Evolutionary conservation across 1,284 basidiomycete genomes (phyloP), one percentile per base, ranked within the genome.

Genomic region (Trichosporon coremiiforme): DNA sequence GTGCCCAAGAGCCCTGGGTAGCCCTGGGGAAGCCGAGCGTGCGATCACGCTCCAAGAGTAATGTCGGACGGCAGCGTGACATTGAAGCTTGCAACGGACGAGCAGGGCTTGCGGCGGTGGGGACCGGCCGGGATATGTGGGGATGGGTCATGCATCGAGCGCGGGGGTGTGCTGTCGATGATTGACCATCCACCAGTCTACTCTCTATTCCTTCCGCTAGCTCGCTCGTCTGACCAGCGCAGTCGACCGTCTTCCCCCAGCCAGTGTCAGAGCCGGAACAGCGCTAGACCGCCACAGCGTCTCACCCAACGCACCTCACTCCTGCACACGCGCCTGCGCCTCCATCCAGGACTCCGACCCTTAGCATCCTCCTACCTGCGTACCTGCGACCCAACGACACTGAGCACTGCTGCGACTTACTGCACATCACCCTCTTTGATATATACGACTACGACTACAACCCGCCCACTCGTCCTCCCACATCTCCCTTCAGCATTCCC

Each of bases 11-110:
- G 50, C 47, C 47, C 47, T 53, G 20, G 50, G 15, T 17, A 8
- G 8, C 50, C 22, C 7, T 9, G 9, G 20, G 10, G 50, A 53
- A 17, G 50, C 7, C 50, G 20, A 17, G 15, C 50, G 50, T 17
- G 25, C 25, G 50, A 25, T 53, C 50, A 53, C 22, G 50, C 50
- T 53, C 50, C 50, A 53, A 53, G 50, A 53, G 50, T 20, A 53
- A 53, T 53, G 50, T 53, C 50, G 50, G 50, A 53, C 20, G n/a
- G 36, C 50, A 53, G 50, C 50, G 50, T 53, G 50, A 53, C 50
- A 53, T 25, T 17, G 15, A 45, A n/a, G 25, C 20, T 17, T 5
- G 47, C 47, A 50, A 50, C 47, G 47, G 17, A 7, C 47, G 47
- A 41, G 13, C 38, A 12, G 9, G 33, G 33, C 33, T 8, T 41